A percentile compares a stretch with the other conserved stretches of the same genome.
phyloP scores from a whole-genome alignment of 352 stramenopile species.

The Pythium catenulatum region DNA sequence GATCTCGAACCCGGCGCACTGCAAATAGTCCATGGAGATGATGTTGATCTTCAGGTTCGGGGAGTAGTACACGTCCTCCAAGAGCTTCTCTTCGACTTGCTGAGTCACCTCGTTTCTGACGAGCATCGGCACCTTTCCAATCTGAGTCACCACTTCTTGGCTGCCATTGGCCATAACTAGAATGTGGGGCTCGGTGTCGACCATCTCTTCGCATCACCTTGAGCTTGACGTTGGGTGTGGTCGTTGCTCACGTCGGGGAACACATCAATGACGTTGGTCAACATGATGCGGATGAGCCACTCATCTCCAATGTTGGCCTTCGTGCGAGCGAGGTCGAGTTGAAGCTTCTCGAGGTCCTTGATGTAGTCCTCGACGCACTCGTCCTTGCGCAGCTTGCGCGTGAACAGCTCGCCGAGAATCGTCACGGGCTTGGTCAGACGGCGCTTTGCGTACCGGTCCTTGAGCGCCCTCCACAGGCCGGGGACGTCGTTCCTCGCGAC shows the following conservation, averaged over 20 bases:
- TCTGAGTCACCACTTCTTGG: neutral
- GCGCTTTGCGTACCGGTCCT: neutral
- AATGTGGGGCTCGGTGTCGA: neutral
- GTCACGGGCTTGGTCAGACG: neutral
- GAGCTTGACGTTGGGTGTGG: neutral
- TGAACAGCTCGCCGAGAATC: neutral
- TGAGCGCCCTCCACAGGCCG: neutral
- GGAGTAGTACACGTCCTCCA: conserved; percentile 9
- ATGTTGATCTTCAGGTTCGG: neutral
- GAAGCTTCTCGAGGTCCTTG: neutral
- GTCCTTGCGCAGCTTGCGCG: neutral
- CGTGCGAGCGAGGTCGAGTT: neutral
- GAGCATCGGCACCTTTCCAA: neutral
- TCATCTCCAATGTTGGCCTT: neutral
- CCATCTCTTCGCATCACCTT: neutral
- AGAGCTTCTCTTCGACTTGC: neutral
- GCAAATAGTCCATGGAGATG: conserved; percentile 1
- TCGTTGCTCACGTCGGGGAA: neutral
- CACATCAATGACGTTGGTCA: neutral
- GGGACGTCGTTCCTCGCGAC: neutral
- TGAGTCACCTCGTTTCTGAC: neutral
- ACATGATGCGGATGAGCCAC: neutral
- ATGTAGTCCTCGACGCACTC: neutral
- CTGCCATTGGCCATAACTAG: neutral
- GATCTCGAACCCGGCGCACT: neutral